These are phyloP conservation scores for Saccharomycopsis vini DNA, from an alignment of 805 yeast species.

Conservation along the genomic window DNA sequence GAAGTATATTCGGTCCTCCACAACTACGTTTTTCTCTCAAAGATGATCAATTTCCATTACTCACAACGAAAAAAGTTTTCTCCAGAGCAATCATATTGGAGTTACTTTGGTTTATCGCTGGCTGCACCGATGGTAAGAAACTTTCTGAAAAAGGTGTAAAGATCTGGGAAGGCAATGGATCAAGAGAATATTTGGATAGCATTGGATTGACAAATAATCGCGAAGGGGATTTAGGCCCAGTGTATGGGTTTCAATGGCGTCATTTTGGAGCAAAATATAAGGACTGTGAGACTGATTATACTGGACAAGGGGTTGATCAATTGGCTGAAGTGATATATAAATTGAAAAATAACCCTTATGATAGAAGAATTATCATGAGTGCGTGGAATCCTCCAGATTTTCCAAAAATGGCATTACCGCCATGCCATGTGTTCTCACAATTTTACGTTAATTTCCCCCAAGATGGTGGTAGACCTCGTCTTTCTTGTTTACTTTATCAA, in stretches of 20 bases:
- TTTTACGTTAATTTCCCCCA: constrained; percentile 86
- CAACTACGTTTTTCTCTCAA: constrained; percentile 76
- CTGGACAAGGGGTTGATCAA: constrained; percentile 88
- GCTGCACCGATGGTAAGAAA: constrained; percentile 79
- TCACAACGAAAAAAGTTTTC: constrained; percentile 90
- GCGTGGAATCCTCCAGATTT: constrained; percentile 99
- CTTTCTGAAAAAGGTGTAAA: constrained; percentile 80
- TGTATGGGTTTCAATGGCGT: constrained; percentile 98
- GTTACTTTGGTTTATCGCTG: constrained; percentile 85
- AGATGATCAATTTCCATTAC: constrained; percentile 69
- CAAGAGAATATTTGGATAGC: constrained; percentile 79
- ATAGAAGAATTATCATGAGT: constrained; percentile 85
- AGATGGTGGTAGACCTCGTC: constrained; percentile 44
- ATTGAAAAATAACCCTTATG: constrained; percentile 82
- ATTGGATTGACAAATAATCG: constrained; percentile 72
- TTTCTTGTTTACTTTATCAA: constrained; percentile 87
- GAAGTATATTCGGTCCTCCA: constrained; percentile 88
- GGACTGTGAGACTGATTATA: constrained; percentile 80
- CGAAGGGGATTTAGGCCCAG: constrained; percentile 96
- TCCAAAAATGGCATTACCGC: constrained; percentile 91
- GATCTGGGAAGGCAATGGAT: constrained; percentile 99
- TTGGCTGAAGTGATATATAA: constrained; percentile 69
- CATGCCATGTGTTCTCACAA: constrained; percentile 95
- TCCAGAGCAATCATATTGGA: constrained; percentile 85
- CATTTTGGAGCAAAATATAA: constrained; percentile 93